phyloP scores from a whole-genome alignment of 225 moss, liverwort and hornwort species.

The Polytrichum commune region DNA sequence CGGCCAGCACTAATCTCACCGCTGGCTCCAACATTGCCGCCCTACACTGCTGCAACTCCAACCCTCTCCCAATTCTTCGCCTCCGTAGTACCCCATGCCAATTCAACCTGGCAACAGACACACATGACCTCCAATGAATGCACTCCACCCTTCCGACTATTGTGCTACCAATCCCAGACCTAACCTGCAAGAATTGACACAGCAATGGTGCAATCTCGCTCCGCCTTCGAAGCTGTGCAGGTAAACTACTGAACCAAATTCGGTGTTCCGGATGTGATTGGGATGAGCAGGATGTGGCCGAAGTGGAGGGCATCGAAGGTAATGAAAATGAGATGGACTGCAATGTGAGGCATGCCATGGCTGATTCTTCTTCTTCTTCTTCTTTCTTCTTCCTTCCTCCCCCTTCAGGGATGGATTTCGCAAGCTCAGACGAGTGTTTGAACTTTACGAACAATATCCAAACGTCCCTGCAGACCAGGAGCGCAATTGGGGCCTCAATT shows the following conservation, averaged over 20 bases:
- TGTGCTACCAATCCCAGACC: not conserved
- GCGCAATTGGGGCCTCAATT: too few relatives aligned
- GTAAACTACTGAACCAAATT: constrained; percentile 16
- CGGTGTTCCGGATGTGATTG: constrained; percentile 6
- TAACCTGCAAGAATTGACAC: constrained; percentile 14
- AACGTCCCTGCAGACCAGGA: too few relatives aligned
- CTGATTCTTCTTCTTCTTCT: not conserved
- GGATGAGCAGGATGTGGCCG: constrained; percentile 11
- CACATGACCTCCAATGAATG: not conserved
- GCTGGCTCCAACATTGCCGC: constrained; percentile 33
- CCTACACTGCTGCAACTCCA: constrained; percentile 23
- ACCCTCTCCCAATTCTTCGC: constrained; percentile 8
- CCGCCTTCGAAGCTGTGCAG: not conserved
- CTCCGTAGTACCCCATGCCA: constrained; percentile 1
- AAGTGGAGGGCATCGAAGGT: not conserved
- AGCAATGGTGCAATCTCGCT: not conserved
- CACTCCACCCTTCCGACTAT: not conserved
- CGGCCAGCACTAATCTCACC: constrained; percentile 48
- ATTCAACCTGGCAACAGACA: not conserved
- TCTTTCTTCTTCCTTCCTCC: too few relatives aligned
- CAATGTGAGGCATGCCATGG: constrained; percentile 33
- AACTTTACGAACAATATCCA: too few relatives aligned
- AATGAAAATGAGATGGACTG: constrained; percentile 14
- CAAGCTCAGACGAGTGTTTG: too few relatives aligned
- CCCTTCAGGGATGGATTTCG: too few relatives aligned